Percentiles rank a stretch among this genome's conserved stretches.
These are phyloP conservation scores for Gypsophila paniculata DNA, from an alignment of 179 eudicot species.

Conservation along the genomic window DNA sequence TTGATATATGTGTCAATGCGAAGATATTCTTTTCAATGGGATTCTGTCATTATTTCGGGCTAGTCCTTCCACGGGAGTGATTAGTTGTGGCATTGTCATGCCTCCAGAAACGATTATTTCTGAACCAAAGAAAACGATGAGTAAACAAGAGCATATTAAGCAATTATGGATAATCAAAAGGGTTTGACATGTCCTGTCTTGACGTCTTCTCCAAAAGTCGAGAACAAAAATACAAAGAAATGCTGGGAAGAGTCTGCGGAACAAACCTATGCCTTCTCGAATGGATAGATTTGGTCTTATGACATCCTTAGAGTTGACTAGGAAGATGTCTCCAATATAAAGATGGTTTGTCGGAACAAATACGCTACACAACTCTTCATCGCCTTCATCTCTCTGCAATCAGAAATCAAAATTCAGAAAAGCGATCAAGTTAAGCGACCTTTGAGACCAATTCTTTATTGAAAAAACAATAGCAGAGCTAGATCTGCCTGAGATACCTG, in stretches of 20 bases:
- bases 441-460: not conserved
- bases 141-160: not conserved
- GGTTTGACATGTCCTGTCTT: not conserved
- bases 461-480: not conserved
- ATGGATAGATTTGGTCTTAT: constrained; percentile 74
- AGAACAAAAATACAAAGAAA: not conserved
- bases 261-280: constrained; percentile 81
- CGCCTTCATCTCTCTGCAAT: constrained; percentile 65
- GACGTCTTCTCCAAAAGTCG: not conserved
- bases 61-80: constrained; percentile 40
- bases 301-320: constrained; percentile 64
- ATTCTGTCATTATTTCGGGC: constrained; percentile 35
- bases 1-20: constrained; percentile 34
- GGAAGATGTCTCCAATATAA: constrained; percentile 71
- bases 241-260: not conserved
- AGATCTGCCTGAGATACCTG: constrained; percentile 43
- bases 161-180: not conserved
- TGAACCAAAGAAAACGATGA: constrained; percentile 25
- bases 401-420: not conserved
- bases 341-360: constrained; percentile 82
- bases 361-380: constrained; percentile 74
- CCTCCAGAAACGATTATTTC: constrained; percentile 89
- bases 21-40: constrained; percentile 39
- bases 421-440: constrained; percentile 6
- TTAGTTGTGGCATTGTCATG: constrained; percentile 77